Conservation (phyloP, 371 early-diverging fungal genomes). For the Dipsacomyces acuminosporus region DNA sequence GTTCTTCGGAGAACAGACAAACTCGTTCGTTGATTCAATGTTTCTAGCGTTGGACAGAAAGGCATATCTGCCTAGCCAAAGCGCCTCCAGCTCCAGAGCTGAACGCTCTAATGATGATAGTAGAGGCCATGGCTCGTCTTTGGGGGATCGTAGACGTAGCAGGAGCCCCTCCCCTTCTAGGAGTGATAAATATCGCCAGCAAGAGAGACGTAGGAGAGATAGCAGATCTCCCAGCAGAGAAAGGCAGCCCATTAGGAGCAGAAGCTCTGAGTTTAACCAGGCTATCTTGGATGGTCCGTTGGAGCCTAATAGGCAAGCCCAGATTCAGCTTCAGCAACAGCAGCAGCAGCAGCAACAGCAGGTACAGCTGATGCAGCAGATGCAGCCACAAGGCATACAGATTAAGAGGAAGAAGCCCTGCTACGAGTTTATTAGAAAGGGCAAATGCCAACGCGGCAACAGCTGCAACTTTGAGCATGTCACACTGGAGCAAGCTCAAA, state of each 20-base stretch:
- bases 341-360: slow-evolving; percentile 13
- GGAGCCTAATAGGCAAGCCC: slow-evolving; percentile 1
- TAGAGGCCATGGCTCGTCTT: too few relatives aligned
- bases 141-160: slow-evolving; percentile 11
- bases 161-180: slow-evolving; percentile 33
- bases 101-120: too few relatives aligned
- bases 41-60: slow-evolving; percentile 21
- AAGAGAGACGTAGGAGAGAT: slow-evolving; percentile 3
- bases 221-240: slow-evolving; percentile 27
- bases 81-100: too few relatives aligned
- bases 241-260: neutral
- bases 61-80: slow-evolving; percentile 18
- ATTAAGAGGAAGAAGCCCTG: slow-evolving; percentile 21
- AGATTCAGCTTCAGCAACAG: neutral
- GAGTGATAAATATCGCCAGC: slow-evolving; percentile 1
- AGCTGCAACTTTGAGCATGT: slow-evolving; percentile 26
- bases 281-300: slow-evolving; percentile 25
- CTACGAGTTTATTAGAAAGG: slow-evolving; percentile 34
- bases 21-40: slow-evolving; percentile 22
- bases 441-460: slow-evolving; percentile 37
- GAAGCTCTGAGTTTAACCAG: neutral
- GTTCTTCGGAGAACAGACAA: slow-evolving; percentile 37
- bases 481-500: slow-evolving; percentile 24
- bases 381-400: too few relatives aligned
- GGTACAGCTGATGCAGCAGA: slow-evolving; percentile 6